These are phyloP conservation scores for Sicyos edulis DNA, from an alignment of 306 rosid species.

Conservation along the genomic window DNA sequence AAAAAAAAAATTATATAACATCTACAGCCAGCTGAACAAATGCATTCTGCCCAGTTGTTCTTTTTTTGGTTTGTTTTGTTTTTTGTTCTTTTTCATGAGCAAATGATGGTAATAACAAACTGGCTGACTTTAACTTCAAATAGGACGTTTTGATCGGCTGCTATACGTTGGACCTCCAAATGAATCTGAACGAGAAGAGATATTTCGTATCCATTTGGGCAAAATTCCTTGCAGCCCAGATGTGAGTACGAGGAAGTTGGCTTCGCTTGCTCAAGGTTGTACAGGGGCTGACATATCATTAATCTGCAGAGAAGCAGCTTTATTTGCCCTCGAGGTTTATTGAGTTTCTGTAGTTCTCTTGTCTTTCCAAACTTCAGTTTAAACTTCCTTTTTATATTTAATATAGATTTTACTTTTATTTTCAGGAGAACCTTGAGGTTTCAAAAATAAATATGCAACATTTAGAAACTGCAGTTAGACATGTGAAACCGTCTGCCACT, in stretches of 20 bases:
- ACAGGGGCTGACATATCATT: conserved; percentile 86
- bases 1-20: not conserved
- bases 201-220: conserved; percentile 65
- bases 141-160: conserved; percentile 89
- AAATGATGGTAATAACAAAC: not conserved
- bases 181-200: conserved; percentile 69
- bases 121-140: conserved; percentile 2
- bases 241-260: conserved; percentile 52
- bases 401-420: conserved; percentile 15
- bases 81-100: not conserved
- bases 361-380: conserved; percentile 9
- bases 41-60: not conserved
- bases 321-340: conserved; percentile 80
- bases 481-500: conserved; percentile 55
- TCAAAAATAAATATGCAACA: conserved; percentile 65
- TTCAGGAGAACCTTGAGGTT: conserved; percentile 62
- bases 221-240: conserved; percentile 63
- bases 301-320: conserved; percentile 78
- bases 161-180: conserved; percentile 88
- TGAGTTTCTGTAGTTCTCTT: not conserved
- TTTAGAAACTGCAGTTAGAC: conserved; percentile 52
- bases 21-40: not conserved
- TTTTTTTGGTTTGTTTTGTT: not conserved
- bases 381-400: conserved; percentile 20
- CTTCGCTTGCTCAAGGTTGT: conserved; percentile 55